Evolutionary conservation across 768 basidiomycete species (phyloP).

Genomic region (Paxillus ammoniavirescens): DNA sequence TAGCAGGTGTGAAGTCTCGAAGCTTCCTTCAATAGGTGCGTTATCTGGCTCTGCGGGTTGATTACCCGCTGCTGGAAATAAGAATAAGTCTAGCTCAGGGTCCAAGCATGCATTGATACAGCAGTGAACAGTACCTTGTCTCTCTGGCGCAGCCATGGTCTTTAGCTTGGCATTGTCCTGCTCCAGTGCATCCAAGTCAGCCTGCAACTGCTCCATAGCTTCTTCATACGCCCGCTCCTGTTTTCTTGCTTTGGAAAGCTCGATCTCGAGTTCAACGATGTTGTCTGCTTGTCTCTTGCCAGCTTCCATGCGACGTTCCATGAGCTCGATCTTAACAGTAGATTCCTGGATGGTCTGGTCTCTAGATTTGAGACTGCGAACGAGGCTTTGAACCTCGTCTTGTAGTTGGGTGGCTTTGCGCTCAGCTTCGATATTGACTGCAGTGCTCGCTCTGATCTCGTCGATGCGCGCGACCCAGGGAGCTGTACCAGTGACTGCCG

Average conservation of each 20-base stretch:
- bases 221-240: slow-evolving; percentile 91
- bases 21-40: slow-evolving; percentile 68
- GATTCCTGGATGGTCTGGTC: slow-evolving; percentile 91
- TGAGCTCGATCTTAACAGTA: slow-evolving; percentile 88
- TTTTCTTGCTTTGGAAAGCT: slow-evolving; percentile 78
- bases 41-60: slow-evolving; percentile 59
- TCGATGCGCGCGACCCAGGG: slow-evolving; percentile 86
- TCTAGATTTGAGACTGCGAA: slow-evolving; percentile 79
- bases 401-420: slow-evolving; percentile 80
- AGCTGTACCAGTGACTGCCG: slow-evolving; percentile 63
- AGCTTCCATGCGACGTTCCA: slow-evolving; percentile 90
- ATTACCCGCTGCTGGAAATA: slow-evolving; percentile 40
- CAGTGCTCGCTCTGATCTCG: slow-evolving; percentile 78
- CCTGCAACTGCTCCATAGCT: slow-evolving; percentile 89
- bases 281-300: slow-evolving; percentile 88
- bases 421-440: slow-evolving; percentile 91
- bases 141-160: slow-evolving; percentile 61
- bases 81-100: not conserved
- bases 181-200: slow-evolving; percentile 82
- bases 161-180: slow-evolving; percentile 87
- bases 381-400: slow-evolving; percentile 87
- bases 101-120: not conserved
- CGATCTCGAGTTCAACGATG: slow-evolving; percentile 76
- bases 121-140: slow-evolving; percentile 52
- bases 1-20: slow-evolving; percentile 84